Base-by-base conservation (phyloP, 192 early-diverging fungal species). In the Backusella mclennaniae region DNA sequence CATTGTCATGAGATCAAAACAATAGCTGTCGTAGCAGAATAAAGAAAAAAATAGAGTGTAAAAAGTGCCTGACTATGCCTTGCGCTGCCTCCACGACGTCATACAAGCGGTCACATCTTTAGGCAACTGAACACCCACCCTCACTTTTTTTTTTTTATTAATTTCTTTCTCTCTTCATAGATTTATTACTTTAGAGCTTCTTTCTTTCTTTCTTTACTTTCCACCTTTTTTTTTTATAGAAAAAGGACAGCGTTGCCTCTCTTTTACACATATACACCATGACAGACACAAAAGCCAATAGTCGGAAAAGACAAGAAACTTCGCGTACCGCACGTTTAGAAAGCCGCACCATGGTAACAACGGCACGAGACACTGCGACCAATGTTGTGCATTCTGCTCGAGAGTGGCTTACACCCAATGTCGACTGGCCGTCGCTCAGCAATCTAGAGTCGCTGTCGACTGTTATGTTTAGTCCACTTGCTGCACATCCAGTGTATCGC, bases 381-480 rank as follows among this genome's bases (percentile, higher is more conserved):
- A 59, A 53, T 36, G n/a, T 78, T 5, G 80, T 69, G 42, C 52
- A 69, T 17, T 72, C 74, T 52, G 77, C 81, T 26, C 82, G 82
- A 68, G 82, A 84, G 26, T 76, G 79, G 67, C 56, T 84, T 4
- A 73, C 67, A 36, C 73, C 82, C 33, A 49, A n/a, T 5, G 46
- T 49, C 19, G 46, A 49, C 19, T 49, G 46, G 46, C 46, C 46
- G 0, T 49, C 46, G 1, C 19, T 49, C n/a, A 70, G 46, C 59
- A 79, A 84, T 31, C 42, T 84, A 6, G 82, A 84, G 44, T 84
- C 82, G 4, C 73, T 84, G 5, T 73, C 75, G 0, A 78, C 84
- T 31, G 84, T 90, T 1, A 80, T 90, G 39, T 90, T 90, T 46
- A 85, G 85, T 21, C 89, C 89, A 9, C 59, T 90, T 12, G 83